Evolutionary conservation across 306 rosid species (phyloP).

Genomic region (Cucurbita ficifolia): DNA sequence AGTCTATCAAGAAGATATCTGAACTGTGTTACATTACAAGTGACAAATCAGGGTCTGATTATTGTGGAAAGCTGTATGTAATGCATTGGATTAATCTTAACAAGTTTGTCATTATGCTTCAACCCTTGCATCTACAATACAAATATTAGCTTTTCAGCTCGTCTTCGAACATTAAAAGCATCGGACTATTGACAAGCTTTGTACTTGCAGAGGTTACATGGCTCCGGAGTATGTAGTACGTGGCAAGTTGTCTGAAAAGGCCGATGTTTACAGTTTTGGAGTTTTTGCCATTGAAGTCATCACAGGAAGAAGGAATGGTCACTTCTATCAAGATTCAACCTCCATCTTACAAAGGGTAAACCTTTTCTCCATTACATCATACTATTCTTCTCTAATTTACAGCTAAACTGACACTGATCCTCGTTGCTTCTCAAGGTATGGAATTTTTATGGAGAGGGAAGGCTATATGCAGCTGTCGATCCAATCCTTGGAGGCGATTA

Average conservation of each 20-base stretch:
- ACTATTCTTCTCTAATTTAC: neutral
- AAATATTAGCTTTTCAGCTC: neutral
- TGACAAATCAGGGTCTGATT: neutral
- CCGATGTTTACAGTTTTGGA: slow-evolving; percentile 68
- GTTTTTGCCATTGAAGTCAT: slow-evolving; percentile 43
- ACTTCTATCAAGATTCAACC: slow-evolving; percentile 8
- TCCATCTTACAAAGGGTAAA: slow-evolving; percentile 28
- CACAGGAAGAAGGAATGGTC: slow-evolving; percentile 37
- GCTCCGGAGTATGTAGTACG: slow-evolving; percentile 60
- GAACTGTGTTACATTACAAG: neutral
- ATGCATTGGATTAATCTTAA: neutral
- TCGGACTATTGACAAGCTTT: neutral
- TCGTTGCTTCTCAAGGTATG: slow-evolving; percentile 17
- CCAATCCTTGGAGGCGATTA: slow-evolving; percentile 18
- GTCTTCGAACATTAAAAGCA: neutral
- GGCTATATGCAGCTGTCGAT: slow-evolving; percentile 23
- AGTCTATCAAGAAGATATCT: neutral
- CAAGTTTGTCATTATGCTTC: neutral
- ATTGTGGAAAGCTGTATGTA: neutral
- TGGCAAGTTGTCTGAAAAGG: slow-evolving; percentile 58
- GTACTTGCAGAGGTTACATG: slow-evolving; percentile 48
- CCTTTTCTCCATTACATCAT: neutral
- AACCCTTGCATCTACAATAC: neutral
- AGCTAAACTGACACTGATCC: neutral
- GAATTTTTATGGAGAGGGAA: slow-evolving; percentile 23